Base-by-base conservation (phyloP, 2,329 filamentous ascomycete genomes). In the Arthrobotrys entomopaga region DNA sequence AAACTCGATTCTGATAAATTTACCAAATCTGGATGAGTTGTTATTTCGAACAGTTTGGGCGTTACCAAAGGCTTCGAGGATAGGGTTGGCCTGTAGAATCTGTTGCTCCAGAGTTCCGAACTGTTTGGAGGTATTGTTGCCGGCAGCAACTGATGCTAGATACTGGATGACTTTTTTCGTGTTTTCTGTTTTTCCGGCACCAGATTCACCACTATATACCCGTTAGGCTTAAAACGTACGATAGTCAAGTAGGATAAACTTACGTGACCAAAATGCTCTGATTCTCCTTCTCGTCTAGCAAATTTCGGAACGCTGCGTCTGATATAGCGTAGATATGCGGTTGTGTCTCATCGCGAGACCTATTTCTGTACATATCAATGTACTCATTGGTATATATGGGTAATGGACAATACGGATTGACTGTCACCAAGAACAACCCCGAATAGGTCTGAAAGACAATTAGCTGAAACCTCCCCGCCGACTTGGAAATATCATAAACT, bases 141-240 rank as follows among this genome's bases (percentile, higher is more conserved):
- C 94, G 0, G 91, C 88, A 8, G 95, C 95, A 52, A 99, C 95
- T 0, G 95, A 93, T 13, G 95, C 95, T 49, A 99, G 88, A 80
- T 99, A 99, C 79, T 99, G 96, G 65, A 99, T 99, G 78, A 99
- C 95, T 81, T 99, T 99, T 81, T 99, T 99, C 15, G 95, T 99
- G 81, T 99, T 99, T 81, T 99, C 95, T 0, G 95, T 99, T 83
- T 99, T 99, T 78, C 95, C 95, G 38, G 95, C 95, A 80, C 95
- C 95, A 16, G 95, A 99, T 83, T 99, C 95, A 82, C 95, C 95
- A 1, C 85, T 86, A 64, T 56, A 34, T 49, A 48, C 54, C 60
- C 48, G 57, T 76, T 78, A 48, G 77, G 52, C 54, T 19, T 19
- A 15, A 5, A 3, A 11, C 26, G 7, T 49, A 5, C n/a, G 26